Percentiles rank a stretch among this genome's conserved stretches.
Conservation (phyloP, 306 rosid species). For the Pyrus pyrifolia region DNA sequence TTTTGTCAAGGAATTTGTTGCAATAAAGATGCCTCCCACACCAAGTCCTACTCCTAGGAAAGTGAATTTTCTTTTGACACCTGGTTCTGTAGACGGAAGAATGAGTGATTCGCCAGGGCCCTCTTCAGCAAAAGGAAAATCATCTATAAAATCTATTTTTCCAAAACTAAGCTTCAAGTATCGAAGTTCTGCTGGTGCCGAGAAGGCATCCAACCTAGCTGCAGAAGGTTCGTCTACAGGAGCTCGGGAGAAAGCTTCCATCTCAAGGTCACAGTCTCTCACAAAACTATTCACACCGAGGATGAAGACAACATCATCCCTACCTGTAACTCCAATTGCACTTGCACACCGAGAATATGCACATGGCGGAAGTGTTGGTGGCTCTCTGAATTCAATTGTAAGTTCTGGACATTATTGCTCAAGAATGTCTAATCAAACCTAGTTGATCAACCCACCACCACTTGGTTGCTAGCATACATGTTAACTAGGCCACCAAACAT, state of each 20-base stretch:
- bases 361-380: slow-evolving; percentile 45
- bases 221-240: slow-evolving; percentile 47
- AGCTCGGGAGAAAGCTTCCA: slow-evolving; percentile 48
- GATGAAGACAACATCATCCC: slow-evolving; percentile 76
- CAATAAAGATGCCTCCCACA: slow-evolving; percentile 57
- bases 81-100: slow-evolving; percentile 53
- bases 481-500: background rate
- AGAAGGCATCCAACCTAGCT: slow-evolving; percentile 34
- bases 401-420: slow-evolving; percentile 21
- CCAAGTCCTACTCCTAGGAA: slow-evolving; percentile 70
- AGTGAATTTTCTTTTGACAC: slow-evolving; percentile 66
- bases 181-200: slow-evolving; percentile 57
- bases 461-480: slow-evolving; percentile 5
- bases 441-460: background rate
- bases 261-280: slow-evolving; percentile 67
- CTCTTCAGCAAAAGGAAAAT: slow-evolving; percentile 51
- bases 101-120: slow-evolving; percentile 39
- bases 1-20: slow-evolving; percentile 47
- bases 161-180: slow-evolving; percentile 70
- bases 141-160: slow-evolving; percentile 55
- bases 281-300: slow-evolving; percentile 62
- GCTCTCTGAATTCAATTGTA: slow-evolving; percentile 47
- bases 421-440: background rate
- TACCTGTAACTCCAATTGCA: slow-evolving; percentile 72
- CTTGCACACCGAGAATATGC: slow-evolving; percentile 44